Percentiles rank a stretch among this genome's conserved stretches.
Conservation (phyloP, 805 yeast genomes). For the Brettanomyces custersianus region DNA sequence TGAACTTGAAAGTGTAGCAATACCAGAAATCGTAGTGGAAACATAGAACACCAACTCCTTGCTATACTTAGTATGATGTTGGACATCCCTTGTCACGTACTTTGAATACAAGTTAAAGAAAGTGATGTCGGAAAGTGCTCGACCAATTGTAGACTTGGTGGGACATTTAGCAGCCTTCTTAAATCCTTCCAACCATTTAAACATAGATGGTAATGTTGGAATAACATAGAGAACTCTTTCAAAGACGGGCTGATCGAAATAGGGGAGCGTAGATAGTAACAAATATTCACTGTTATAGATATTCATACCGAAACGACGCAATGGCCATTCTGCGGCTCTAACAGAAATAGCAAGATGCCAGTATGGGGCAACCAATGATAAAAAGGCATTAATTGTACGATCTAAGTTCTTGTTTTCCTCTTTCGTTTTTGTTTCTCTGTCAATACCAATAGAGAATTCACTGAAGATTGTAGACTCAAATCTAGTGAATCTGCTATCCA, state of each 20-base stretch:
- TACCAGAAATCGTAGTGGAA: slow-evolving; percentile 56
- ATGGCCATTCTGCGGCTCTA: slow-evolving; percentile 88
- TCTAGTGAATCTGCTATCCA: slow-evolving; percentile 68
- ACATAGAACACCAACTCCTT: slow-evolving; percentile 73
- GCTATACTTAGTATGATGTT: slow-evolving; percentile 51
- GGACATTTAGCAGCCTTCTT: slow-evolving; percentile 53
- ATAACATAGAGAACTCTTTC: slow-evolving; percentile 66
- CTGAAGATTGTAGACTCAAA: slow-evolving; percentile 73
- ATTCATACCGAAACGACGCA: slow-evolving; percentile 83
- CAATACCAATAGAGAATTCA: slow-evolving; percentile 69
- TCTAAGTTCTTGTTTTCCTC: slow-evolving; percentile 73
- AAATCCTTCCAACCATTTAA: slow-evolving; percentile 60
- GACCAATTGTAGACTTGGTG: slow-evolving; percentile 57
- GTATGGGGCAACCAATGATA: slow-evolving; percentile 67
- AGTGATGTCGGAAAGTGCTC: slow-evolving; percentile 64
- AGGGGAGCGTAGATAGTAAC: slow-evolving; percentile 70
- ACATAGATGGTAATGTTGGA: slow-evolving; percentile 67
- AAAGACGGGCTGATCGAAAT: slow-evolving; percentile 66
- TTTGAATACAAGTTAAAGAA: slow-evolving; percentile 59
- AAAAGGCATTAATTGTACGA: slow-evolving; percentile 63
- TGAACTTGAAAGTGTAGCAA: slow-evolving; percentile 50
- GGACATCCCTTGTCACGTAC: slow-evolving; percentile 40
- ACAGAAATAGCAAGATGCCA: slow-evolving; percentile 68
- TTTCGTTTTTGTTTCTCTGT: slow-evolving; percentile 70
- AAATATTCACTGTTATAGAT: slow-evolving; percentile 68